Base-by-base conservation (phyloP, 768 basidiomycete species). In the Boletus rex-veris region DNA sequence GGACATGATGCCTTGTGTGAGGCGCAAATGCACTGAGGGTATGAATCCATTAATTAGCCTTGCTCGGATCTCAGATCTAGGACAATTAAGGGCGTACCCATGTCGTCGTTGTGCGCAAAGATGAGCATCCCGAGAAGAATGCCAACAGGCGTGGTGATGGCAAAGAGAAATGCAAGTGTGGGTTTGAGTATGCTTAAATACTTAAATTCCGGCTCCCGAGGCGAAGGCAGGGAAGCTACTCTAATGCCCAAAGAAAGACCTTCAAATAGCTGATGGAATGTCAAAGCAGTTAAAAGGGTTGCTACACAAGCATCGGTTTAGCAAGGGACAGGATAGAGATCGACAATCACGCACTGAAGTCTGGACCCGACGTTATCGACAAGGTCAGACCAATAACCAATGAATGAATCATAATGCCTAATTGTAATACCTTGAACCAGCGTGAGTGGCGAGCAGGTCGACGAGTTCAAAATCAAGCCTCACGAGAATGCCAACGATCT, bases 371-470 rank as follows among this genome's bases (percentile, higher is more conserved):
- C 5, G 86, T 81, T 50, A 92, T 80, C 2, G 87, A 79, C 18
- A 92, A 73, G 5, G 90, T 92, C 19, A 92, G 66, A 3, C 90
- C 90, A 52, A 92, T 89, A 31, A 92, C 81, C 43, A 92, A 65
- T 3, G 90, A 86, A 64, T 93, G 83, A 45, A 94, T 77, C 89
- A 94, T 87, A 61, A 95, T 90, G 43, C 92, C 83, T 3, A 88
- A 63, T 79, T 95, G 87, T 35, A 95, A 74, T 31, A 90, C 83
- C 89, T 91, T 48, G 43, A 30, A 31, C 30, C 8, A 4, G 7
- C 11, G 42, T 57, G n/a, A 63, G 45, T 31, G 30, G 14, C 14
- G 31, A 35, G 18, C 31, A 46, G 7, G 19, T 36, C 5, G 9
- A 28, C 1, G 10, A 26, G 6, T 24, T 10, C 4, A 43, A 28